Conservation (phyloP, 768 basidiomycete genomes). For the Mycena kentingensis region DNA sequence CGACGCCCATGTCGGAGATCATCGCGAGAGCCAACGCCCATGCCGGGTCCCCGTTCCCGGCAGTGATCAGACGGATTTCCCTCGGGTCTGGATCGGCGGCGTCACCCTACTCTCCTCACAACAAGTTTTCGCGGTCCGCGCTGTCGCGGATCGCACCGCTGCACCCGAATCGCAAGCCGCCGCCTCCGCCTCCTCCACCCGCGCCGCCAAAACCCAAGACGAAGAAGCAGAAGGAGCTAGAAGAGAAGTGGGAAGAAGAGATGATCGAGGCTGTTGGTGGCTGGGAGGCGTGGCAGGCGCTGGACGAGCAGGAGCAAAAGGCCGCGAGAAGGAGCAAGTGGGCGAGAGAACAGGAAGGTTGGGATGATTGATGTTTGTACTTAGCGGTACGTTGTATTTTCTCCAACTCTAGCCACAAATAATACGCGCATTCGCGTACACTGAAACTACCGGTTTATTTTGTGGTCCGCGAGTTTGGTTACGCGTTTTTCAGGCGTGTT, state of each 20-base stretch:
- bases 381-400: not conserved
- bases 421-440: not conserved
- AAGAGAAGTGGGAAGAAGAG: slow-evolving; percentile 83
- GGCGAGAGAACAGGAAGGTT: slow-evolving; percentile 62
- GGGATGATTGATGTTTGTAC: slow-evolving; percentile 44
- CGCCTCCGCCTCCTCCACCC: slow-evolving; percentile 71
- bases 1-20: slow-evolving; percentile 73
- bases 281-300: slow-evolving; percentile 54
- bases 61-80: slow-evolving; percentile 27
- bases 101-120: slow-evolving; percentile 57
- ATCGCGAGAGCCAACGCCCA: slow-evolving; percentile 71
- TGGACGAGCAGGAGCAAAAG: slow-evolving; percentile 53
- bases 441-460: not conserved
- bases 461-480: not conserved
- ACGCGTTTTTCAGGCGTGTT: no score
- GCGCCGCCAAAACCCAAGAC: slow-evolving; percentile 75
- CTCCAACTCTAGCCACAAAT: not conserved
- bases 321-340: slow-evolving; percentile 60
- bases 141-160: slow-evolving; percentile 75
- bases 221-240: slow-evolving; percentile 74
- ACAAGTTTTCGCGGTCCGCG: slow-evolving; percentile 62
- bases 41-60: slow-evolving; percentile 61
- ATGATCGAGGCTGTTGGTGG: slow-evolving; percentile 73
- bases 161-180: slow-evolving; percentile 71
- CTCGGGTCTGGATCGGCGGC: slow-evolving; percentile 18